phyloP scores from a whole-genome alignment of 768 basidiomycete genomes.

The Strobilomyces confusus region DNA sequence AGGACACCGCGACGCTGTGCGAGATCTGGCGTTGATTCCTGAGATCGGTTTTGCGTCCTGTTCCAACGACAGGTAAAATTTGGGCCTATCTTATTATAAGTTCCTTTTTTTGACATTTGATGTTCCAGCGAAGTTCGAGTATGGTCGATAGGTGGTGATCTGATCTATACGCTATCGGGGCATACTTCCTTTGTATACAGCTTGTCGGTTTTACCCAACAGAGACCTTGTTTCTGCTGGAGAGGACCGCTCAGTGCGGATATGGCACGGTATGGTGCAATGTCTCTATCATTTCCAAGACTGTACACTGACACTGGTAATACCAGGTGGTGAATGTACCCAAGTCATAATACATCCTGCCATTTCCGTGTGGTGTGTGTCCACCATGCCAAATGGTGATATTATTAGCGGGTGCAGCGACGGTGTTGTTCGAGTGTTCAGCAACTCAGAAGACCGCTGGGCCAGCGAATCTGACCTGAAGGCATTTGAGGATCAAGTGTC shows the following conservation, averaged over 20 bases:
- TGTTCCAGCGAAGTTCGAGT: conserved; percentile 77
- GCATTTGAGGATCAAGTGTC: conserved; percentile 74
- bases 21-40: conserved; percentile 73
- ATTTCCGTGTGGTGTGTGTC: conserved; percentile 97
- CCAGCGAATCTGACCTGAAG: conserved; percentile 57
- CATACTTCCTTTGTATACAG: conserved; percentile 98
- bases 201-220: conserved; percentile 73
- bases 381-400: conserved; percentile 84
- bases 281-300: conserved; percentile 1
- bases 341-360: conserved; percentile 89
- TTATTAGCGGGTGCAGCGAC: conserved; percentile 90
- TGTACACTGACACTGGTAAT: conserved; percentile 1
- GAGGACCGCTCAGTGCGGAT: conserved; percentile 92
- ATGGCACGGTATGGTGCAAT: conserved; percentile 67
- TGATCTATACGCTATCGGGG: conserved; percentile 76
- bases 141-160: conserved; percentile 83
- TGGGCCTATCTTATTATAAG: background rate
- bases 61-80: conserved; percentile 81
- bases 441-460: conserved; percentile 67
- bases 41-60: conserved; percentile 94
- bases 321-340: conserved; percentile 80
- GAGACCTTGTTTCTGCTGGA: conserved; percentile 84
- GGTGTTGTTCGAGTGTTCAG: conserved; percentile 85
- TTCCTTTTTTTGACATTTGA: background rate
- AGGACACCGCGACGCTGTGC: conserved; percentile 91